phyloP scores from a whole-genome alignment of 139 green algal genomes.

The Trebouxia sp. region DNA sequence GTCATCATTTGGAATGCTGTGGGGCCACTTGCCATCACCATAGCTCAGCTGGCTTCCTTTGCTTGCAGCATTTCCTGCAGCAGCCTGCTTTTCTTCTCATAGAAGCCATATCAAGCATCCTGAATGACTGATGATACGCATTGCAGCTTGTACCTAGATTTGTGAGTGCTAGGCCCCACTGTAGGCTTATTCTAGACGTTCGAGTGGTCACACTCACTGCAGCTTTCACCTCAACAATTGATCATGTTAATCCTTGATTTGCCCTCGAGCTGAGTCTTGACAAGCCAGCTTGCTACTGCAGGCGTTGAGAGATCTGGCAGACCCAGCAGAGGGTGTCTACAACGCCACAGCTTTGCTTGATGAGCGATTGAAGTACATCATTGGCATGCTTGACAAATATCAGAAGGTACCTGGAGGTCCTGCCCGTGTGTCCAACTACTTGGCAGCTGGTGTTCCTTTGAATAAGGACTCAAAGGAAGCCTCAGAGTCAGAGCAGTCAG shows the following conservation, averaged over 20 bases:
- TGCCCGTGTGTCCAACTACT: conserved; percentile 25
- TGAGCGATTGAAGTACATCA: conserved; percentile 32
- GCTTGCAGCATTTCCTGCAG: not conserved
- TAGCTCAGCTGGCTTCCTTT: not conserved
- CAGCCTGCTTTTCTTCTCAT: not conserved
- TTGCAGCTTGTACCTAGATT: not conserved
- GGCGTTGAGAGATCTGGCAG: conserved; percentile 39
- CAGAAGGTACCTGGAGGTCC: conserved; percentile 32
- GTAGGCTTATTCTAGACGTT: no score
- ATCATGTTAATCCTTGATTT: not conserved
- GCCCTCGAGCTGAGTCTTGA: not conserved
- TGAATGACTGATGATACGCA: not conserved
- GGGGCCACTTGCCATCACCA: no score
- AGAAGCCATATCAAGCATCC: not conserved
- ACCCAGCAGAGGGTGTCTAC: conserved; percentile 42
- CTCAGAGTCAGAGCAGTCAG: not conserved
- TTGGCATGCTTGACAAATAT: conserved; percentile 38
- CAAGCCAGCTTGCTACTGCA: conserved; percentile 23
- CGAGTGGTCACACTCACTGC: not conserved
- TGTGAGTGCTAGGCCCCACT: not conserved
- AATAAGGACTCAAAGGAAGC: not conserved
- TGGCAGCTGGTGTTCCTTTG: not conserved
- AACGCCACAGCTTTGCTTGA: conserved; percentile 37
- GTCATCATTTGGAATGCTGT: no score
- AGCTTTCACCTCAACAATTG: not conserved